phyloP scores from a whole-genome alignment of 306 rosid species.

The Adenanthera pavonina region DNA sequence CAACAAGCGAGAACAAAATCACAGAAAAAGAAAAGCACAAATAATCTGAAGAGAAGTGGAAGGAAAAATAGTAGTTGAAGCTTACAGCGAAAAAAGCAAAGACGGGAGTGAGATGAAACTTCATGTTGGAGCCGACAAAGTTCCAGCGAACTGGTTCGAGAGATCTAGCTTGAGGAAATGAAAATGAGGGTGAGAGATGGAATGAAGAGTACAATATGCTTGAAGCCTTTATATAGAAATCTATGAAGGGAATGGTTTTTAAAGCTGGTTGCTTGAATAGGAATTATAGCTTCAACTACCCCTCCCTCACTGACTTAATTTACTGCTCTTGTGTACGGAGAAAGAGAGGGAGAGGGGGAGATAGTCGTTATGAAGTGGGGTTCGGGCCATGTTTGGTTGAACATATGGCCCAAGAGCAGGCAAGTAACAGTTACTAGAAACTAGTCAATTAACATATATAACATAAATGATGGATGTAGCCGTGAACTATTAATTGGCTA shows the following conservation, averaged over 20 bases:
- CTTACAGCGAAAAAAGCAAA: conserved; percentile 60
- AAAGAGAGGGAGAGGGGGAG: not conserved
- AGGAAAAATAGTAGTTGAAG: not conserved
- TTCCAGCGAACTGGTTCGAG: conserved; percentile 2
- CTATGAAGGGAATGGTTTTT: conserved; percentile 5
- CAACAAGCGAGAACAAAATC: not conserved
- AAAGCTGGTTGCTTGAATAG: not conserved
- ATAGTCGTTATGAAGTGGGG: not conserved
- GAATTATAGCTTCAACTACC: conserved; percentile 56
- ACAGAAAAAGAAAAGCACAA: not conserved
- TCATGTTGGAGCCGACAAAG: conserved; percentile 45
- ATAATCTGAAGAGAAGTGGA: no score
- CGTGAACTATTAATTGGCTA: no score
- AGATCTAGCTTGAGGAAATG: not conserved
- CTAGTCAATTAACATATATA: no score
- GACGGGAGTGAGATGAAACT: conserved; percentile 43
- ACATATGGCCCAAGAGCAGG: conserved; percentile 27
- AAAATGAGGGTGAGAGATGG: conserved; percentile 32
- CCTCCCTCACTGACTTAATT: conserved; percentile 35
- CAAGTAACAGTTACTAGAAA: not conserved
- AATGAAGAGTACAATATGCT: conserved; percentile 12
- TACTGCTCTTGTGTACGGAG: conserved; percentile 26
- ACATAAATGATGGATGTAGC: no score
- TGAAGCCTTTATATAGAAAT: conserved; percentile 25
- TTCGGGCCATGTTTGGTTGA: conserved; percentile 33